Evolutionary conservation across 2,329 filamentous ascomycete genomes (phyloP), one percentile per base, ranked within the genome.

Genomic region (Colletotrichum abscissum): DNA sequence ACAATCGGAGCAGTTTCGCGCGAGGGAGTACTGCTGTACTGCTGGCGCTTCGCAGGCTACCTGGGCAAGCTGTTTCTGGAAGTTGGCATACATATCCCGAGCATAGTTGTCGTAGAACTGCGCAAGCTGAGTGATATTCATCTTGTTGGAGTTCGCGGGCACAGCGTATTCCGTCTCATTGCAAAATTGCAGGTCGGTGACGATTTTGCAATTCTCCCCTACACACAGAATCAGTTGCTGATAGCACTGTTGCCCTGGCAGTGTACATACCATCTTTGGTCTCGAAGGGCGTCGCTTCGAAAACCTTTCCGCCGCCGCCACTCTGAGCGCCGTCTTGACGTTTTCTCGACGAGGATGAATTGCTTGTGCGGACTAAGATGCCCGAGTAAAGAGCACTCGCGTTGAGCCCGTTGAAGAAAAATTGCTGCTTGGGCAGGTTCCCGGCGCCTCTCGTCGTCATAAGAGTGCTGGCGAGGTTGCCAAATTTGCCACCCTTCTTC

Each of bases 121-220:
- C 4, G 89, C 91, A 9, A 99, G 88, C 22, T 86, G 84, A 2
- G 88, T 86, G 63, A 87, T 84, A 66, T 89, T 86, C 76, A 91
- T 92, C 58, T 86, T 90, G 46, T 86, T 83, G 2, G 90, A 87
- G 78, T 97, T 97, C 54, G 93, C 92, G 0, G 97, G 97, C 0
- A 98, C 97, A 7, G 96, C 93, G 80, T 98, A 98, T 63, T 96
- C 94, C 60, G 96, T 93, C 77, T 96, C 91, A 76, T 92, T 89
- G 84, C 97, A 99, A 82, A 98, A 97, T 0, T 91, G 87, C n/a
- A 99, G 90, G 79, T 97, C 92, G 81, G 92, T 95, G 58, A 98
- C 88, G 54, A 99, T 88, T 73, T 93, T 92, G 81, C 97, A 99
- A 79, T 95, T 97, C 73, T 91, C 89, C 72, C 93, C 94, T 91